phyloP scores from a whole-genome alignment of 768 basidiomycete genomes.

The Baorangia bicolor region DNA sequence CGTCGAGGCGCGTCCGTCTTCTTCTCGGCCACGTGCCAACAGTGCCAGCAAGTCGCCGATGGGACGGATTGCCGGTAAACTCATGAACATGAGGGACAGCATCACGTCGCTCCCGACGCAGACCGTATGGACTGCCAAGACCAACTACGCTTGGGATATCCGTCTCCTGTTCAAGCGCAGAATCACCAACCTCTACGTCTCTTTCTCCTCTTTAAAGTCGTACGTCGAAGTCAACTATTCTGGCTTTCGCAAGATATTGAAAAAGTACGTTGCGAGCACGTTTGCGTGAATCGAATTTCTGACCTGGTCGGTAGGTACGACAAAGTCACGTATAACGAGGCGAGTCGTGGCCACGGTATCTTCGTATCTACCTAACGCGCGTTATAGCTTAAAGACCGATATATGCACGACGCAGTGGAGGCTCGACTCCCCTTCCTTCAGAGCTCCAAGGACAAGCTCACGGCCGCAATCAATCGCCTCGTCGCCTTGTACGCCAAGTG shows the following conservation, averaged over 20 bases:
- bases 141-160: conserved; percentile 81
- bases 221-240: conserved; percentile 92
- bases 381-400: conserved; percentile 68
- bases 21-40: conserved; percentile 23
- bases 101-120: conserved; percentile 42
- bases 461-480: conserved; percentile 55
- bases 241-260: conserved; percentile 92
- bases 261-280: conserved; percentile 63
- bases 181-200: conserved; percentile 80
- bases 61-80: conserved; percentile 44
- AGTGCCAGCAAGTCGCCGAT: conserved; percentile 36
- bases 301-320: conserved; percentile 66
- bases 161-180: conserved; percentile 86
- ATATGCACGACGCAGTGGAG: conserved; percentile 72
- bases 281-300: not conserved
- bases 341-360: conserved; percentile 18
- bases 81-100: conserved; percentile 53
- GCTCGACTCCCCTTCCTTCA: conserved; percentile 64
- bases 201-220: conserved; percentile 71
- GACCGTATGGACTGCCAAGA: conserved; percentile 74
- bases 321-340: conserved; percentile 81
- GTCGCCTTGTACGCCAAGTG: conserved; percentile 81
- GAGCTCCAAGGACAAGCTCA: conserved; percentile 59
- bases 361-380: not conserved
- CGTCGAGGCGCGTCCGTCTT: conserved; percentile 27